Conservation (phyloP, 2,329 filamentous ascomycete genomes). For the Penicillium sp. region DNA sequence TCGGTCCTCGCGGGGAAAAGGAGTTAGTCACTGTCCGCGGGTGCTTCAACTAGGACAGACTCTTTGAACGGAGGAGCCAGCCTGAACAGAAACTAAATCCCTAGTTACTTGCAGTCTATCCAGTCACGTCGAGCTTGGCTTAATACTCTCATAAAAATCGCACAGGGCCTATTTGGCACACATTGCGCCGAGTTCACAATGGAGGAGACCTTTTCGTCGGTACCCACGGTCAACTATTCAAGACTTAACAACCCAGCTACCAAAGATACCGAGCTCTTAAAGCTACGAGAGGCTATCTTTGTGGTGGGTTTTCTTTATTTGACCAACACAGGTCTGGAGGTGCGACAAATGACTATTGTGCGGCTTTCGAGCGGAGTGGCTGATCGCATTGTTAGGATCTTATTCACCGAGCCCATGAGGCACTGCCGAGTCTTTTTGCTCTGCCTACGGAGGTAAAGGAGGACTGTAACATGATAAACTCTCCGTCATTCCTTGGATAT, state of each 20-base stretch:
- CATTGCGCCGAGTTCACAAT: slow-evolving; percentile 8
- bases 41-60: not conserved
- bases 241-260: slow-evolving; percentile 25
- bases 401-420: slow-evolving; percentile 21
- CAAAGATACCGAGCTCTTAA: slow-evolving; percentile 22
- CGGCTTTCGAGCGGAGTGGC: not conserved
- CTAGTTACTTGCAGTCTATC: not conserved
- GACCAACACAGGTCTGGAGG: slow-evolving; percentile 36
- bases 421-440: slow-evolving; percentile 26
- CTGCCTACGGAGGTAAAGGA: slow-evolving; percentile 28
- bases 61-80: no score
- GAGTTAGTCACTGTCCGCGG: not conserved
- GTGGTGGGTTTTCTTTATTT: slow-evolving; percentile 37
- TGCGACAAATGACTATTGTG: slow-evolving; percentile 4
- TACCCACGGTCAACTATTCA: slow-evolving; percentile 31
- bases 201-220: slow-evolving; percentile 29
- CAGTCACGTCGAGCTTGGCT: not conserved
- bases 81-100: not conserved
- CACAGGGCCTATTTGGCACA: no score
- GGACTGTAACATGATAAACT: slow-evolving; percentile 33
- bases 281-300: slow-evolving; percentile 35
- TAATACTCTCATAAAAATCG: not conserved
- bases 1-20: not conserved
- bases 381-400: slow-evolving; percentile 14
- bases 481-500: slow-evolving; percentile 34